Evolutionary conservation across 306 rosid genomes (phyloP).

Genomic region (Pyrus betulifolia): DNA sequence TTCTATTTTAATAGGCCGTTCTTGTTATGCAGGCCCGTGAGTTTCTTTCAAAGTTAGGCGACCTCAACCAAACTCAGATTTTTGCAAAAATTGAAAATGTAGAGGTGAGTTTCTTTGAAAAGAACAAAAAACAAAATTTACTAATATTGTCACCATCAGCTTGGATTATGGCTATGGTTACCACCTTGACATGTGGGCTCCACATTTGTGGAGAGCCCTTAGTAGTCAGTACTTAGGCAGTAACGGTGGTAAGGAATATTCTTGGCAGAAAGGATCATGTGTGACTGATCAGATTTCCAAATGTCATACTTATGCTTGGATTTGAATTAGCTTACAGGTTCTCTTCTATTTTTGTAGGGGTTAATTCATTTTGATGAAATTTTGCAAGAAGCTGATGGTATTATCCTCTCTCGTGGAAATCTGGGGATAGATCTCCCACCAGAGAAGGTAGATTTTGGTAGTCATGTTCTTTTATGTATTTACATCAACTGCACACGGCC

Average conservation of each 20-base stretch:
- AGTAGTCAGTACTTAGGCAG: background rate
- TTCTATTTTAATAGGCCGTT: background rate
- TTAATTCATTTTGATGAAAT: conserved; percentile 89
- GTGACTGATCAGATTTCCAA: background rate
- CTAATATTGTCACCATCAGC: background rate
- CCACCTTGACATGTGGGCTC: background rate
- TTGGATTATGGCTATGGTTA: background rate
- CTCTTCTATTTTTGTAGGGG: conserved; percentile 43
- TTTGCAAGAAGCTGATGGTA: conserved; percentile 89
- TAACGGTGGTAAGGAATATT: background rate
- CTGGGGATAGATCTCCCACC: conserved; percentile 97
- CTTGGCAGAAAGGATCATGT: background rate
- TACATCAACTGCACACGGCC: background rate
- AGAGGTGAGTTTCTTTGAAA: conserved; percentile 48
- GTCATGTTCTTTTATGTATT: background rate
- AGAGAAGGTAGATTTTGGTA: conserved; percentile 50
- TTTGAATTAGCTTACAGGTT: background rate
- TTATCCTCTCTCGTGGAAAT: conserved; percentile 87
- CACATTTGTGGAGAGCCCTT: background rate
- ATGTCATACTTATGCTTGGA: conserved; percentile 2
- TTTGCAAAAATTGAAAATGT: conserved; percentile 86
- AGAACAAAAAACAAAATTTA: background rate
- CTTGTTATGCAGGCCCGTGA: conserved; percentile 61
- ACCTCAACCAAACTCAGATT: conserved; percentile 73
- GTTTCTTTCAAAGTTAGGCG: conserved; percentile 71